These are phyloP conservation scores for Globisporangium polare DNA, from an alignment of 352 stramenopile species.

Conservation along the genomic window DNA sequence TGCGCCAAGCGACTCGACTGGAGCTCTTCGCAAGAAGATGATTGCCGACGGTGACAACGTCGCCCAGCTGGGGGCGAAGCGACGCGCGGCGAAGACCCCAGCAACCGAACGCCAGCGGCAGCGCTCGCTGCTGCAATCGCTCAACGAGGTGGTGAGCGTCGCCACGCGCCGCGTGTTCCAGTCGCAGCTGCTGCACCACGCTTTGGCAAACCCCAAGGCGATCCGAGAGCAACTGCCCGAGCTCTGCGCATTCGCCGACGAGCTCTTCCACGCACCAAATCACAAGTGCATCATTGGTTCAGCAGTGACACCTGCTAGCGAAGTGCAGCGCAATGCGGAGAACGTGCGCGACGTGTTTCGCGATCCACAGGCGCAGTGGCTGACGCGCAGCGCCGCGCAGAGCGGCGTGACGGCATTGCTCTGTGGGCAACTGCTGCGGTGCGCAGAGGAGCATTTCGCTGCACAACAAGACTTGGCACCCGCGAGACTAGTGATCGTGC, in stretches of 20 bases:
- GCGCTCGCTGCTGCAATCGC: slow-evolving; percentile 3
- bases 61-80: neutral
- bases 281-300: neutral
- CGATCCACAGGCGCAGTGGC: slow-evolving; percentile 45
- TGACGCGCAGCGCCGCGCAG: slow-evolving; percentile 50
- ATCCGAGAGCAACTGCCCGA: slow-evolving; percentile 36
- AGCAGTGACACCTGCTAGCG: too few relatives aligned
- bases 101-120: neutral
- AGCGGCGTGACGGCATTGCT: slow-evolving; percentile 49
- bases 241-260: slow-evolving; percentile 35
- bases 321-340: neutral
- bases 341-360: slow-evolving; percentile 29
- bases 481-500: slow-evolving; percentile 21
- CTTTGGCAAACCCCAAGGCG: slow-evolving; percentile 21
- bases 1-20: neutral
- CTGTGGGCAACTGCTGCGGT: slow-evolving; percentile 43
- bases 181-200: slow-evolving; percentile 26
- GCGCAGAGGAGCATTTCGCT: slow-evolving; percentile 11
- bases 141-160: slow-evolving; percentile 45
- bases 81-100: neutral
- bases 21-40: neutral
- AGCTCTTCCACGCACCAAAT: slow-evolving; percentile 14
- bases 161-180: slow-evolving; percentile 48
- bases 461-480: slow-evolving; percentile 9
- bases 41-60: neutral